These are phyloP conservation scores for Gynandropsis gynandra DNA, from an alignment of 345 rosid species.

Conservation along the genomic window DNA sequence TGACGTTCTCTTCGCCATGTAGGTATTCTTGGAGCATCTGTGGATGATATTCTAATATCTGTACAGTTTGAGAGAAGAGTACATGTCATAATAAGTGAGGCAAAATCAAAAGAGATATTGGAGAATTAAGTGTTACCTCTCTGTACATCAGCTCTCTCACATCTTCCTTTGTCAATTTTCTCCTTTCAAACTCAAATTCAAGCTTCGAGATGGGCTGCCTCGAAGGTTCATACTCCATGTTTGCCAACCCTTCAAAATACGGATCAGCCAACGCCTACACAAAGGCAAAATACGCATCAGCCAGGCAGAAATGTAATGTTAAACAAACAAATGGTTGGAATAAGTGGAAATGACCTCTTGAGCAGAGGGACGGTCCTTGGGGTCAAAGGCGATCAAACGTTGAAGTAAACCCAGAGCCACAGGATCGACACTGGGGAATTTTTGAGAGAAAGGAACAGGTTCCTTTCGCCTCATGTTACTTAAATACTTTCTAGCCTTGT, in stretches of 20 bases:
- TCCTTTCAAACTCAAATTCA: slow-evolving; percentile 85
- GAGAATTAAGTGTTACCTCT: slow-evolving; percentile 49
- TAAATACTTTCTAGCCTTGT: slow-evolving; percentile 87
- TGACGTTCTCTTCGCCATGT: slow-evolving; percentile 63
- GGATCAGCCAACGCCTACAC: slow-evolving; percentile 89
- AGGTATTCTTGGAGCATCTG: slow-evolving; percentile 65
- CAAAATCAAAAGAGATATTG: too few relatives aligned
- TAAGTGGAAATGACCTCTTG: too few relatives aligned
- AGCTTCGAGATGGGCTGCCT: slow-evolving; percentile 77
- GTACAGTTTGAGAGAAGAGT: slow-evolving; percentile 19
- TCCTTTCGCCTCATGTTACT: slow-evolving; percentile 68
- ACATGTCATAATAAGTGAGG: too few relatives aligned
- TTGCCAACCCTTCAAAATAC: slow-evolving; percentile 71
- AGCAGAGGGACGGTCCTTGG: slow-evolving; percentile 88
- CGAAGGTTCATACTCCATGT: slow-evolving; percentile 64
- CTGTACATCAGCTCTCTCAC: slow-evolving; percentile 85
- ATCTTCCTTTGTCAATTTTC: slow-evolving; percentile 71
- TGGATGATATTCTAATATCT: slow-evolving; percentile 93
- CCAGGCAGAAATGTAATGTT: too few relatives aligned
- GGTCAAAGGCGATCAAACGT: slow-evolving; percentile 89
- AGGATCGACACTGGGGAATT: slow-evolving; percentile 62
- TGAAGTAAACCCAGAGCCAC: slow-evolving; percentile 68
- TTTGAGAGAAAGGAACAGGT: slow-evolving; percentile 49
- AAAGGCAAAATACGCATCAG: slow-evolving; percentile 13
- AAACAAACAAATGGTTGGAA: too few relatives aligned